Base-by-base conservation (phyloP, 441 rosid species). In the Adansonia rubrostipa region DNA sequence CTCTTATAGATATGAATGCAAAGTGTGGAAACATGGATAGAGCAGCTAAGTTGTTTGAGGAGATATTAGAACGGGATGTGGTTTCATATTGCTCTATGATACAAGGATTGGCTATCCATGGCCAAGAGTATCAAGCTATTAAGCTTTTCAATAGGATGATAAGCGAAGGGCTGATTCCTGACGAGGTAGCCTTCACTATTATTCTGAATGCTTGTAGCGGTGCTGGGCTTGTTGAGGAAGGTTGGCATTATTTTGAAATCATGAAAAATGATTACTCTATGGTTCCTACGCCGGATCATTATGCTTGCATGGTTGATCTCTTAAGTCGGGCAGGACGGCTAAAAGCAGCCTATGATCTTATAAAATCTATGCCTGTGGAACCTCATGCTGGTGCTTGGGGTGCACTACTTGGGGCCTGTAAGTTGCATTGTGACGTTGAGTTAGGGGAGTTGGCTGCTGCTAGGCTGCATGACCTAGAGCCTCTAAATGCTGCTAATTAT, bases 301-400 rank as follows among this genome's bases (percentile, higher is more conserved):
- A 85, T 71, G 84, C 97, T 1, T 93, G 97, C 74, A 86, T 92
- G 80, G 90, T 93, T 75, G 95, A 92, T 87, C 93, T 95, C 77
- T 89, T 95, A 72, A 85, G 98, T 74, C 85, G 89, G 69, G 78
- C 91, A 17, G 99, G 98, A 50, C 82, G 77, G 68, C 82, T 95
- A 63, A 79, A 73, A 79, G 86, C 69, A 61, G 99, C 98, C 9
- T 90, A 87, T 20, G 88, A 91, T 64, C 84, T 93, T 77, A 72
- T 93, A 20, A 85, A 82, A 72, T 79, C 86, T 7, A 87, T 88
- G 88, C 92, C 98, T 20, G 82, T 88, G 81, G 89, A 90, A 73
- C 87, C 93, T 77, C 76, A 87, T 79, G 88, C 90, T n/a, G 80
- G 96, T 83, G 92, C 91, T 6, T 93, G 98, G 97, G 96, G 94